These are phyloP conservation scores for Ceratocystis colombiana DNA, from an alignment of 2,329 filamentous ascomycete genomes.

Conservation along the genomic window DNA sequence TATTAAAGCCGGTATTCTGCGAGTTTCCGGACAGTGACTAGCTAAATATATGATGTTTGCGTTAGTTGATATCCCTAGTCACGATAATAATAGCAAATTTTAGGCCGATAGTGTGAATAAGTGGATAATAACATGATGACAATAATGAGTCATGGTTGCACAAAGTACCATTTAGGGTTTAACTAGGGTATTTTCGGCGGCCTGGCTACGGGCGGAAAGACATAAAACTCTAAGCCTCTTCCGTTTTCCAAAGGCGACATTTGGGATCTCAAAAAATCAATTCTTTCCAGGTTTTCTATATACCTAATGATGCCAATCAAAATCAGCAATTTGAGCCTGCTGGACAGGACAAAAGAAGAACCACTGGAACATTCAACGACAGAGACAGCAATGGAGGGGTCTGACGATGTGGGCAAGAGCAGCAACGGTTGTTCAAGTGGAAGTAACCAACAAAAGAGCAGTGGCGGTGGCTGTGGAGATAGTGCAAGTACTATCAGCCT, in stretches of 20 bases:
- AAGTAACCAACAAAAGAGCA: neutral
- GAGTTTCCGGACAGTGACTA: neutral
- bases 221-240: conserved; percentile 1
- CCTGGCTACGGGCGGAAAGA: neutral
- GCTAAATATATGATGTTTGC: neutral
- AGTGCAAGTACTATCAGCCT: neutral
- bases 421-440: conserved; percentile 5
- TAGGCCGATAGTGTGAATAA: too few relatives aligned
- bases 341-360: conserved; percentile 7
- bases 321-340: neutral
- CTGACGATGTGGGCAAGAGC: neutral
- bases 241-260: neutral
- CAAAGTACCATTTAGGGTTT: neutral
- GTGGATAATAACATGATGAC: neutral
- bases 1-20: neutral
- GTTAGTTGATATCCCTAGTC: neutral
- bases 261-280: neutral
- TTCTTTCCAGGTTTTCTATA: neutral
- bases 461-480: neutral
- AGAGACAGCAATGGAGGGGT: neutral
- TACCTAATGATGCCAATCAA: conserved; percentile 7
- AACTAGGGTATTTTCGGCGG: neutral
- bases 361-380: neutral
- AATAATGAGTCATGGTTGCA: conserved; percentile 4
- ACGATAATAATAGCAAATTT: too few relatives aligned